Base-by-base conservation (phyloP, 768 basidiomycete genomes). In the Boletus coccyginus region DNA sequence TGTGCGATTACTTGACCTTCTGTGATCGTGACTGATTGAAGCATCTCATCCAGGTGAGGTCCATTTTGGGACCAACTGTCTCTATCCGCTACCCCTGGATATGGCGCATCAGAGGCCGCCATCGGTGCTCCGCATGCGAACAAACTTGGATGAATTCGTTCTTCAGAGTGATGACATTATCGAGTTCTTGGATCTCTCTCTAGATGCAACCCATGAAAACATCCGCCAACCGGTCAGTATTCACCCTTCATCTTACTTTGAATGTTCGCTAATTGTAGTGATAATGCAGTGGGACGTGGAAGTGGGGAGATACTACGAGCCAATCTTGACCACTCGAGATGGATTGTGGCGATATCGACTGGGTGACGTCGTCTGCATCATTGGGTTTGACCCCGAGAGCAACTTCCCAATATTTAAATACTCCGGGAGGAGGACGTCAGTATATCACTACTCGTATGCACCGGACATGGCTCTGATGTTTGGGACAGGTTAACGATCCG, bases 271-370 rank as follows among this genome's bases (percentile, higher is more conserved):
- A 24, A 62, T 16, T 27, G 21, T 16, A 4, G 2, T n/a, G 19
- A 43, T 3, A n/a, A n/a, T n/a, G 9, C 33, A 66, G 62, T 66
- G 60, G 61, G 56, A 58, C n/a, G 47, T 62, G n/a, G 46, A 64
- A 29, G 51, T 58, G 10, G 62, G 59, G 6, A 59, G 59, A 24
- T 39, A 36, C 3, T 68, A 68, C 52, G 66, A 67, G 27, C 40
- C 56, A 2, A 39, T 67, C 17, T 12, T 65, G 42, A 67, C 62
- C 11, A 67, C 62, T 12, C 54, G 45, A 19, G 56, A 60, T 19
- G 66, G 66, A 3, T 56, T 67, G 39, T 67, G 66, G 66, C 60
- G 63, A 19, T 65, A 67, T 31, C 57, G 35, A 17, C 50, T 67
- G 5, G 63, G 66, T 2, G 66, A 66, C 29, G 16, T 67, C 9